phyloP scores from a whole-genome alignment of 2,329 filamentous ascomycete genomes.

The Gnomoniopsis smithogilvyi region DNA sequence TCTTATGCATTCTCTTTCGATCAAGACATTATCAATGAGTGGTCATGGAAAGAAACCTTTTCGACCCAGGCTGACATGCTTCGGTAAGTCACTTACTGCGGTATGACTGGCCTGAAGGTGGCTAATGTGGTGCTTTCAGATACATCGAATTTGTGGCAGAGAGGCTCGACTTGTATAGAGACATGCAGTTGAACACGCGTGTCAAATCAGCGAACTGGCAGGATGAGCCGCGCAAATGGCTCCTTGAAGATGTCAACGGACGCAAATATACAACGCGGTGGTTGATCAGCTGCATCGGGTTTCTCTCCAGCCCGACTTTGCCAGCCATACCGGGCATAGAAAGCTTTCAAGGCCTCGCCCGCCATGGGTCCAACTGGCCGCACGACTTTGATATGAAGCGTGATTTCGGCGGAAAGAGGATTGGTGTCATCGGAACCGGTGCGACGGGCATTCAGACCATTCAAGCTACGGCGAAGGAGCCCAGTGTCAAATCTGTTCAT shows the following conservation, averaged over 20 bases:
- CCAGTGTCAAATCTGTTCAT: too few species aligned
- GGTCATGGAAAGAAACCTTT: slow-evolving; percentile 35
- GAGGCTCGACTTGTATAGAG: slow-evolving; percentile 24
- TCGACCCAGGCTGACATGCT: slow-evolving; percentile 33
- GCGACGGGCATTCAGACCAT: too few species aligned
- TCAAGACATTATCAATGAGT: slow-evolving; percentile 39
- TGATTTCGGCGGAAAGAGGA: too few species aligned
- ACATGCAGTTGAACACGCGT: slow-evolving; percentile 1
- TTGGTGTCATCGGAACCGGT: too few species aligned
- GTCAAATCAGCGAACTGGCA: slow-evolving; percentile 1
- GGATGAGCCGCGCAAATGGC: not conserved
- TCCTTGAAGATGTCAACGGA: not conserved
- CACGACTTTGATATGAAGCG: too few species aligned
- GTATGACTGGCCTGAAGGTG: too few species aligned
- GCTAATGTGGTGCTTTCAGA: too few species aligned
- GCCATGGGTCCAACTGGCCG: slow-evolving; percentile 28
- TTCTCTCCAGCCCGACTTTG: slow-evolving; percentile 8
- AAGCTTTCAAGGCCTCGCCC: slow-evolving; percentile 25
- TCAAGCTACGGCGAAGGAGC: too few species aligned
- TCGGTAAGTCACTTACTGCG: slow-evolving; percentile 14
- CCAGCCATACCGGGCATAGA: slow-evolving; percentile 31
- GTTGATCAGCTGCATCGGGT: slow-evolving; percentile 1
- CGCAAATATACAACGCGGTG: not conserved
- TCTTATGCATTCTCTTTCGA: slow-evolving; percentile 41
- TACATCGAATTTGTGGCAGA: slow-evolving; percentile 37